Percentiles rank a stretch among this genome's conserved stretches.
These are phyloP conservation scores for Chalaropsis thielavioides DNA, from an alignment of 2,329 filamentous ascomycete species.

Conservation along the genomic window DNA sequence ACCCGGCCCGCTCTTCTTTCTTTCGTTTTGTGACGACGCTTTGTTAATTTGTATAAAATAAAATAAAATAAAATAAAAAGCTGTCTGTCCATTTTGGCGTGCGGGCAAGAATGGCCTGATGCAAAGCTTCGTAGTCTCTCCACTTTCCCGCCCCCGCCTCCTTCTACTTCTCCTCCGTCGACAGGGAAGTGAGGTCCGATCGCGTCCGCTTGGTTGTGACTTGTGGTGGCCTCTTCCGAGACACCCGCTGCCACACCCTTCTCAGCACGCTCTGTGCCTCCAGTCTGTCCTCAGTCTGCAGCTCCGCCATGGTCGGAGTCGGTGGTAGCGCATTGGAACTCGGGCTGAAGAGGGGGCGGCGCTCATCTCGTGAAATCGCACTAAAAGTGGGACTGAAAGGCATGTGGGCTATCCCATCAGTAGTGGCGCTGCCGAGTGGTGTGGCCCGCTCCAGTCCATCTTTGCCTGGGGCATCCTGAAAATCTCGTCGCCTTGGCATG, in stretches of 20 bases:
- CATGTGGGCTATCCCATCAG: neutral
- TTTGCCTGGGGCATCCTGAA: neutral
- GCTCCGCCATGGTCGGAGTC: neutral
- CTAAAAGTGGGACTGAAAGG: neutral
- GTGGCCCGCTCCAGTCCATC: neutral
- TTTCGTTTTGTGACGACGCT: neutral
- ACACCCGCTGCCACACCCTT: neutral
- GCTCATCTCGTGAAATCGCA: neutral
- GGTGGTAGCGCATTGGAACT: neutral
- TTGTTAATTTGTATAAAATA: neutral
- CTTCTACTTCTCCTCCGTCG: neutral
- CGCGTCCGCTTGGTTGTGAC: neutral
- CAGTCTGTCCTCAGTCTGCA: neutral
- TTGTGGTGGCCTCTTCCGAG: neutral
- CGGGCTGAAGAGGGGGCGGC: neutral
- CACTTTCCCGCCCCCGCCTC: neutral
- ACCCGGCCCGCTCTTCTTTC: neutral
- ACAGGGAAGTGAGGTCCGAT: neutral
- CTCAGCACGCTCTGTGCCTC: neutral
- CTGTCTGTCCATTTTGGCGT: neutral
- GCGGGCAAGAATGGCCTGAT: neutral
- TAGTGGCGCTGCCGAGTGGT: neutral
- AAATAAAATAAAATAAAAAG: neutral
- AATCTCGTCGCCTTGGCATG: neutral
- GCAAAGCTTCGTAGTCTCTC: neutral